Evolutionary conservation across 2,329 filamentous ascomycete species (phyloP), one percentile per base, ranked within the genome.

Genomic region (Colletotrichum ledebouriae): DNA sequence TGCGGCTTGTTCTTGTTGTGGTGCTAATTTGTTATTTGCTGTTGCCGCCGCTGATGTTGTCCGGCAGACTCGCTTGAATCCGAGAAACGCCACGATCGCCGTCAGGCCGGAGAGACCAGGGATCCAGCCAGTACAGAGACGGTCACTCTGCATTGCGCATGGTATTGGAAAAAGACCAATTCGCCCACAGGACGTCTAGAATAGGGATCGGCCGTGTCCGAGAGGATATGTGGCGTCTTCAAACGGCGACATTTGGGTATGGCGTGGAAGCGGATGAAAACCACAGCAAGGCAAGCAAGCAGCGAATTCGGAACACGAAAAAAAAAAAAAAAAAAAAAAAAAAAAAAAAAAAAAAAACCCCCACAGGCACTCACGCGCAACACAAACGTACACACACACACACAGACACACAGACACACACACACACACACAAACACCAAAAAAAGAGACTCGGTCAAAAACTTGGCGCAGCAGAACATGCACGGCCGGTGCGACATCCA

Each of bases 51-150:
- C 63, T 63, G 37, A 25, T 52, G 17, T 15, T 55, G 47, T 17
- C 61, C 34, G 50, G 41, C 42, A 56, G 34, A 42, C 42, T 59
- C 47, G 65, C 49, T 49, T 59, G 61, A 56, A 50, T 49, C 47
- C 55, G 61, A 68, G 49, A 46, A 44, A 34, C 61, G 41, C 65
- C 61, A 65, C 59, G 65, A 65, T 68, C 55, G 65, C 55, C 61
- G 49, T 22, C 57, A 50, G 42, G 47, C 55, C 37, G 13, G 37
- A 25, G 47, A n/a, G 37, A 29, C 49, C n/a, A 29, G 65, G 29
- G 41, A 20, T 56, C 4, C 39, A 33, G 25, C 13, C 47, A 34
- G n/a, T 59, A 41, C 20, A 34, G 22, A 47, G 37, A 13, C 6
- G 53, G 56, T 20, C 33, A 55, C 44, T 47, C 42, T 59, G 49